phyloP scores from a whole-genome alignment of 2,329 filamentous ascomycete species.

The Aspergillus sojae region DNA sequence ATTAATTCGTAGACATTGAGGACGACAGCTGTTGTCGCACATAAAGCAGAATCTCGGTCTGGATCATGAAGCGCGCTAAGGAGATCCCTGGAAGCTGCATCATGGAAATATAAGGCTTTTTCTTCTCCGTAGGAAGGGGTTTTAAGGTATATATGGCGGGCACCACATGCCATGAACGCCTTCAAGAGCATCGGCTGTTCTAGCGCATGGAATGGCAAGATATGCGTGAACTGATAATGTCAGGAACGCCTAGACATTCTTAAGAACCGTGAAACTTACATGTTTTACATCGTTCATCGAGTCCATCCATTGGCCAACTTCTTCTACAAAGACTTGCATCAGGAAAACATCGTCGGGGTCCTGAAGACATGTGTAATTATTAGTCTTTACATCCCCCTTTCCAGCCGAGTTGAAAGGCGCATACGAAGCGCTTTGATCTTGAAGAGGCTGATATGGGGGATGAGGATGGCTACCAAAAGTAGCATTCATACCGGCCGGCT shows the following conservation, averaged over 20 bases:
- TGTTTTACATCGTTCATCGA: conserved; percentile 82
- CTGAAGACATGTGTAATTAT: conserved; percentile 66
- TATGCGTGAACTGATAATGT: conserved; percentile 66
- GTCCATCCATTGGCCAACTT: conserved; percentile 94
- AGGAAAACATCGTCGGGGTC: conserved; percentile 79
- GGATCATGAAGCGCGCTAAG: conserved; percentile 79
- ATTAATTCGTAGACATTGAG: conserved; percentile 93
- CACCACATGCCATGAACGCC: conserved; percentile 85
- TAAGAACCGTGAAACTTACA: conserved; percentile 40
- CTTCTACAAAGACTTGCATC: conserved; percentile 89
- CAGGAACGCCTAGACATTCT: conserved; percentile 12
- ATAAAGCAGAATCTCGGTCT: conserved; percentile 79
- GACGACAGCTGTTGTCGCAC: conserved; percentile 83
- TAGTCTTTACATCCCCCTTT: conserved; percentile 44
- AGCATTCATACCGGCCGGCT: conserved; percentile 31
- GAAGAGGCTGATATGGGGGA: conserved; percentile 30
- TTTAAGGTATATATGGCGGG: conserved; percentile 74
- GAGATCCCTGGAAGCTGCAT: conserved; percentile 78
- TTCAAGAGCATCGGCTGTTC: conserved; percentile 86
- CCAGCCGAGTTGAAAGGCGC: conserved; percentile 39
- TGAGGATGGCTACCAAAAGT: conserved; percentile 31
- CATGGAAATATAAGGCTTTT: conserved; percentile 80
- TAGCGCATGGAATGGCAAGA: conserved; percentile 81
- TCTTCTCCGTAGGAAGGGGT: conserved; percentile 73
- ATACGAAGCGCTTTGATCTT: conserved; percentile 38